A percentile compares a stretch with the other conserved stretches of the same genome.
These are phyloP conservation scores for Gossypium gossypioides DNA, from an alignment of 441 rosid species.

Conservation along the genomic window DNA sequence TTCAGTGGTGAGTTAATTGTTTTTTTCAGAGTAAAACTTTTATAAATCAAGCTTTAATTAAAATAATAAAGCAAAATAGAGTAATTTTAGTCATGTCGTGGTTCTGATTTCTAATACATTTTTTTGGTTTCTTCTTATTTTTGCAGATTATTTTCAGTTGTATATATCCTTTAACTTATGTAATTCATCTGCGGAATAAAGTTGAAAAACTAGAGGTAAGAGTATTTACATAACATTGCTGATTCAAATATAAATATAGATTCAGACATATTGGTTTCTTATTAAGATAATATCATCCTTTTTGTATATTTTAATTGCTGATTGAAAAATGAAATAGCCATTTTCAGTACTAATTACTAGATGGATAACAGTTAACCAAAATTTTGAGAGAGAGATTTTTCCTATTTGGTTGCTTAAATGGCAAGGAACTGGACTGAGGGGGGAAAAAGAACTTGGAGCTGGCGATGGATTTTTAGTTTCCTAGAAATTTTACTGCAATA, in stretches of 20 bases:
- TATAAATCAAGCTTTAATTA: background rate
- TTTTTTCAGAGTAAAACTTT: background rate
- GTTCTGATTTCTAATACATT: background rate
- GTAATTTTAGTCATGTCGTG: no score
- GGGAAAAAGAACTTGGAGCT: no score
- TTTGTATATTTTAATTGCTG: background rate
- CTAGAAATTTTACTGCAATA: no score
- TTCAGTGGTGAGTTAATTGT: slow-evolving; percentile 2
- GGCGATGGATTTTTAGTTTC: no score
- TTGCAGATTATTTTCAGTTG: slow-evolving; percentile 56
- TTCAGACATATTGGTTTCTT: background rate
- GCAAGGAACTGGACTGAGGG: background rate
- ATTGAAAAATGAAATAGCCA: background rate
- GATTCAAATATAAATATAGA: no score
- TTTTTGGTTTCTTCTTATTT: background rate
- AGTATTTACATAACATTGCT: background rate
- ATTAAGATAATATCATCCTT: background rate
- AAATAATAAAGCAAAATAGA: no score
- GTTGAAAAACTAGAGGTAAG: slow-evolving; percentile 59
- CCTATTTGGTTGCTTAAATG: background rate
- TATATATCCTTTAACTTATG: slow-evolving; percentile 39
- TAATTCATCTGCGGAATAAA: slow-evolving; percentile 39
- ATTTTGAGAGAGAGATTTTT: background rate
- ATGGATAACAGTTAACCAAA: background rate
- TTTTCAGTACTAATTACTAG: background rate